Evolutionary conservation across 257 asterid species (phyloP), one percentile per base, ranked within the genome.

Genomic region (Przewalskia tangutica): DNA sequence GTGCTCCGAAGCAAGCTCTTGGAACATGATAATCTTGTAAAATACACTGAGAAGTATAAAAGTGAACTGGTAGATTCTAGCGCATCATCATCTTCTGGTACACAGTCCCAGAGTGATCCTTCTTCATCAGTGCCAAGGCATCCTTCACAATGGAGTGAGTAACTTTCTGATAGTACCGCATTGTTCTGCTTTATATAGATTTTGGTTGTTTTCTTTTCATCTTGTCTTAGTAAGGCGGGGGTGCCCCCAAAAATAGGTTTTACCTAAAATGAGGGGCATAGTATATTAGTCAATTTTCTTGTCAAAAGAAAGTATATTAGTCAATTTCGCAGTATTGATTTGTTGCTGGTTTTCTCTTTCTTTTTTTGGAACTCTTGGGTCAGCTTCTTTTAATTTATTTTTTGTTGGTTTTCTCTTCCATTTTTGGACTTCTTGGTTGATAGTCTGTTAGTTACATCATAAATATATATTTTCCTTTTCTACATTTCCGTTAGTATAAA

Each of bases 91-190:
- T 85, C 97, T 40, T 87, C 94, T 44, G 80, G 34, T 53, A 86
- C 89, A 40, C 79, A 20, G 65, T 67, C 82, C 65, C 92, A 71
- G 79, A 86, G 90, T 27, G 97, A 90, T 81, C 97, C 95, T 81
- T 91, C 97, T 78, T 84, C 99, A 68, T 91, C 97, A 14, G 56
- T 95, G 77, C 80, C 97, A 34, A 88, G 67, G 82, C 85, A 89
- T 80, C 90, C 96, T 81, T 89, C 96, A 75, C 42, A 84, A 77
- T 95, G 95, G 97, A 91, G 99, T 92, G 87, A 92, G 97, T 90
- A 79, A 42, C 82, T 60, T 60, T 3, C 71, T 79, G 20, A 36
- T 42, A 42, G 40, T 58, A 17, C 40, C 82, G 18, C 34, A n/a
- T 79, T 60, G 42, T 23, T 63, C 54, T 79, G 73, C 42, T 79